Evolutionary conservation across 176 grass and related monocot genomes (phyloP), one percentile per base, ranked within the genome.

Genomic region (Stipa capillata): DNA sequence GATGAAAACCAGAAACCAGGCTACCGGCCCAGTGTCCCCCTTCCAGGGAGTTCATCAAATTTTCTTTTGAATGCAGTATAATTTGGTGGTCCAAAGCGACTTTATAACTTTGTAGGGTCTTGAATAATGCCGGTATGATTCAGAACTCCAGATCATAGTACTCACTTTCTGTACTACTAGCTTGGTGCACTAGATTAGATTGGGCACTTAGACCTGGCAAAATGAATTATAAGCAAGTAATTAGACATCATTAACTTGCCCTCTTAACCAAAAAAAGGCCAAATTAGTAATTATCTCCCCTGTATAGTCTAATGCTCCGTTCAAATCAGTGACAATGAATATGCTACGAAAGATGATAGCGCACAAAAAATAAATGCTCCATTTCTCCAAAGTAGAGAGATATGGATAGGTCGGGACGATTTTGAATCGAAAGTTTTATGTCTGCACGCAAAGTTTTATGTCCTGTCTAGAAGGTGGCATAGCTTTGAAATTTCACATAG

Each of bases 121-220:
- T 61, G 64, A 85, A 85, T 78, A 23, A 85, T 69, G 42, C 41
- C 31, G 15, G 23, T 48, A 84, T 78, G 52, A 78, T 84, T n/a
- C n/a, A n/a, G n/a, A n/a, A n/a, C n/a, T n/a, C 62, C 8, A 67
- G 31, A 56, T 44, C 44, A 60, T 33, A 11, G 7, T 31, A 6
- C 78, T 69, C 36, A 59, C 73, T 48, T 39, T 50, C 32, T 51
- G 32, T 39, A 66, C 37, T 11, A n/a, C n/a, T n/a, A 24, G 23
- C n/a, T n/a, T n/a, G n/a, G n/a, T n/a, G 39, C 12, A n/a, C n/a
- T n/a, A n/a, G n/a, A 68, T 21, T 68, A 16, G 37, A 21, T 42
- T 45, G 44, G 12, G 29, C 34, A 51, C 25, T 23, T 57, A 15
- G 27, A 29, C 16, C 3, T 1, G 53, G 12, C n/a, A n/a, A n/a